Base-by-base conservation (phyloP, 106 monocot species). In the Allium sativum region DNA sequence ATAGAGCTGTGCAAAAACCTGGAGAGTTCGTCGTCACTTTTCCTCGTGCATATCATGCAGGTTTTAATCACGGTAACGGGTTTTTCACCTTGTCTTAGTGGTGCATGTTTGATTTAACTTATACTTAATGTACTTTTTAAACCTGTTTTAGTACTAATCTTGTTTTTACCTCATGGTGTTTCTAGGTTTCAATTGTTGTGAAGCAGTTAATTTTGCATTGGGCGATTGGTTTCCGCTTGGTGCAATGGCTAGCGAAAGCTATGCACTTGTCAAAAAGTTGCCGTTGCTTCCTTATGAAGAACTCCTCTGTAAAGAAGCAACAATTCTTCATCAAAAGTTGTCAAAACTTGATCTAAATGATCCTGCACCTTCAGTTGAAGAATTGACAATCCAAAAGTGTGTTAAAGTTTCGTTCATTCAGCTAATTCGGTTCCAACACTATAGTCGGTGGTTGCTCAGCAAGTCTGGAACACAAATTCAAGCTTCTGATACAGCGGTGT, bases 171-270 rank as follows among this genome's bases (percentile, higher is more conserved):
- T 31, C 52, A n/a, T 40, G 13, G 48, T 6, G 12, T 46, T 64
- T 7, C 48, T 58, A 95, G 95, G 95, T 63, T 92, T 99, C 55
- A 99, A 99, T 64, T 99, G 98, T 69, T 87, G 92, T 12, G 98
- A 99, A 70, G 98, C 98, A 21, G 92, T 92, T 40, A 99, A 99
- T 48, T 99, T 99, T 77, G 98, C 92, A 15, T 75, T 75, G 56
- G 85, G 88, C n/a, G 83, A 99, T 66, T 99, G 98, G 91, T 99
- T 92, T 66, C 80, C 88, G 16, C 9, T 88, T 59, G 91, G 98
- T 41, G 68, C 67, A 70, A 66, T 83, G 18, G 98, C 92, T 62
- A 87, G 87, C 59, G 48, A 64, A 15, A 79, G 78, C 13, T 90
- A 90, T 71, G 84, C 95, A 47, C 73, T 77, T 66, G 79, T 90